Percentiles rank a stretch among this genome's conserved stretches.
These are phyloP conservation scores for Boletus tomentosulus DNA, from an alignment of 768 basidiomycete species.

Conservation along the genomic window DNA sequence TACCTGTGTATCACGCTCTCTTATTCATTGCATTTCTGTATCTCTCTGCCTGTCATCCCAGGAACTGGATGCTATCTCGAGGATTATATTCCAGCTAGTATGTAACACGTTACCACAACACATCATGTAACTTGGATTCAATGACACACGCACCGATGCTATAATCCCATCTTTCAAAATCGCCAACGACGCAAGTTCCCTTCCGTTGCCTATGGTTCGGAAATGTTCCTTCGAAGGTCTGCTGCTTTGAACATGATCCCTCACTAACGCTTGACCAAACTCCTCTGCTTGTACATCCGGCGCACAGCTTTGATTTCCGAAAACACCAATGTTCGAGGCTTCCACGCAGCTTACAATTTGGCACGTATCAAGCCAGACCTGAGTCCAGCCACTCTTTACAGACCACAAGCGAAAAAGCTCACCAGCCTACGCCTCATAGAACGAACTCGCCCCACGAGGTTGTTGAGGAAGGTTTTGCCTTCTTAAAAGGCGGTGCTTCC, in stretches of 20 bases:
- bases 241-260: neutral
- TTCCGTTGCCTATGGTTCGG: slow-evolving; percentile 3
- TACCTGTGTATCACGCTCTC: neutral
- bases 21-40: neutral
- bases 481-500: no score
- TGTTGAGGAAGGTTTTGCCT: no score
- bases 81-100: neutral
- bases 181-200: neutral
- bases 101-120: neutral
- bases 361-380: slow-evolving; percentile 15
- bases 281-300: slow-evolving; percentile 5
- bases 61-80: slow-evolving; percentile 18
- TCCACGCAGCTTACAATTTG: slow-evolving; percentile 3
- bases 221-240: neutral
- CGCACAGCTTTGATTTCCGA: neutral
- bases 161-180: neutral
- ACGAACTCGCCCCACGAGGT: neutral
- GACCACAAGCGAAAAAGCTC: neutral
- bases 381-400: no score
- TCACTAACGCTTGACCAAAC: slow-evolving; percentile 4
- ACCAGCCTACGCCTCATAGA: neutral
- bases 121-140: neutral
- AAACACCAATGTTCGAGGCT: slow-evolving; percentile 6
- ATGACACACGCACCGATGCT: neutral
- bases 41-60: slow-evolving; percentile 11